Conservation (phyloP, 768 basidiomycete species). For the Peribolospora kevripleyi region DNA sequence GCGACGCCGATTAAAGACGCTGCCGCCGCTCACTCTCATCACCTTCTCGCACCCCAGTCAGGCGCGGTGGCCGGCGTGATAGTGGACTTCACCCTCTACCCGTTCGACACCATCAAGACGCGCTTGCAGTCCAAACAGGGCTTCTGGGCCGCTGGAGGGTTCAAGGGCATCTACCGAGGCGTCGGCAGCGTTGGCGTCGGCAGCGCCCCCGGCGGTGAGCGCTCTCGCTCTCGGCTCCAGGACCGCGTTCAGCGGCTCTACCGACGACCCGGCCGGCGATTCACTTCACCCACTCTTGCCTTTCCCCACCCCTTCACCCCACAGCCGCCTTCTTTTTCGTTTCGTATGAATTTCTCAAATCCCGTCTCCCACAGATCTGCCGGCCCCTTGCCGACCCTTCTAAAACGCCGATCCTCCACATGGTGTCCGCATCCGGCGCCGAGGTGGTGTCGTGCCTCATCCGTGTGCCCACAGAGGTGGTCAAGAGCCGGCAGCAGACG, state of each 20-base stretch:
- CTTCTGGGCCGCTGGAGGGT: conserved; percentile 62
- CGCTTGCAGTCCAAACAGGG: conserved; percentile 73
- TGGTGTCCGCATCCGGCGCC: conserved; percentile 29
- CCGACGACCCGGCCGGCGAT: not conserved
- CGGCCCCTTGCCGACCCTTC: conserved; percentile 26
- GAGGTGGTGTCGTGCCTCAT: conserved; percentile 62
- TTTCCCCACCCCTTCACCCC: not conserved
- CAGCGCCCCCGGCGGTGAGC: conserved; percentile 74
- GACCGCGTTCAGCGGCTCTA: not conserved
- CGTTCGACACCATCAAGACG: conserved; percentile 90
- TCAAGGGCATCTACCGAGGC: conserved; percentile 75
- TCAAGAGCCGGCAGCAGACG: conserved; percentile 81
- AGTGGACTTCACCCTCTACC: conserved; percentile 88
- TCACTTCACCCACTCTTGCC: not conserved
- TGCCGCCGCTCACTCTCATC: too few species aligned
- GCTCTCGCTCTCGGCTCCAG: not conserved
- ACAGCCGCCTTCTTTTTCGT: conserved; percentile 86
- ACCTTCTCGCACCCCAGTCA: conserved; percentile 26
- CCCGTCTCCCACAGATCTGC: conserved; percentile 34
- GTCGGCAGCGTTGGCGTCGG: conserved; percentile 84
- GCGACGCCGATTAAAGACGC: too few species aligned
- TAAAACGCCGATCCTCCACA: conserved; percentile 33
- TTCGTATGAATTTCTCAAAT: conserved; percentile 73
- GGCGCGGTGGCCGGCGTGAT: conserved; percentile 78
- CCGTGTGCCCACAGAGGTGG: conserved; percentile 84